Base-by-base conservation (phyloP, 2,329 filamentous ascomycete genomes). In the Orbilia ellipsospora region DNA sequence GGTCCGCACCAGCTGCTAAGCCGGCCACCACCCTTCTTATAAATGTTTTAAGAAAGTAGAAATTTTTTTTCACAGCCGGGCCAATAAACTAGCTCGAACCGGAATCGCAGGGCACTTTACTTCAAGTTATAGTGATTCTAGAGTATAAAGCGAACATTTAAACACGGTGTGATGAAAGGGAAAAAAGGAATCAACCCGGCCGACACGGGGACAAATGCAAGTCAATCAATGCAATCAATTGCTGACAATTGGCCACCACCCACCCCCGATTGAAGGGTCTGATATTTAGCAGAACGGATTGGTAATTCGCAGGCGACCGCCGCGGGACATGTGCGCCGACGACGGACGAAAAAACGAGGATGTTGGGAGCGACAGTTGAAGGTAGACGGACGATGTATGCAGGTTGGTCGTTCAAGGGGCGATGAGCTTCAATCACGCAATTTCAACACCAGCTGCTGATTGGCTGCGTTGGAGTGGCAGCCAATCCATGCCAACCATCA, bases 341-440 rank as follows among this genome's bases (percentile, higher is more conserved):
- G 70, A 60, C 62, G 62, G 68, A 20, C 44, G 42, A 36, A 36
- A 36, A 36, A 18, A 48, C 6, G 13, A 10, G 44, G 44, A 18
- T 48, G 13, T n/a, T 23, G 23, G 23, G 23, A 48, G 44, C 44
- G 44, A 36, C 10, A 36, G 31, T 36, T 36, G 44, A 48, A 15
- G 44, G 16, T 48, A n/a, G 40, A 44, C n/a, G 10, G 40, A 44
- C 16, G 16, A 48, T 48, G 44, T 18, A 18, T 4, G 16, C 44
- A 48, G 44, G 54, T 50, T 23, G 54, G 54, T 10, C 6, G 31
- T 36, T 36, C 31, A 68, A 64, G 57, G 52, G 59, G 56, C 10
- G 63, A 67, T 74, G 70, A 68, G 50, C 36, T 74, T 52, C 44
- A 57, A 73, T 73, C 68, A 73, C 68, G 68, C 68, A 65, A 73